phyloP scores from a whole-genome alignment of 2,329 filamentous ascomycete genomes.

The Sclerotinia nivalis region DNA sequence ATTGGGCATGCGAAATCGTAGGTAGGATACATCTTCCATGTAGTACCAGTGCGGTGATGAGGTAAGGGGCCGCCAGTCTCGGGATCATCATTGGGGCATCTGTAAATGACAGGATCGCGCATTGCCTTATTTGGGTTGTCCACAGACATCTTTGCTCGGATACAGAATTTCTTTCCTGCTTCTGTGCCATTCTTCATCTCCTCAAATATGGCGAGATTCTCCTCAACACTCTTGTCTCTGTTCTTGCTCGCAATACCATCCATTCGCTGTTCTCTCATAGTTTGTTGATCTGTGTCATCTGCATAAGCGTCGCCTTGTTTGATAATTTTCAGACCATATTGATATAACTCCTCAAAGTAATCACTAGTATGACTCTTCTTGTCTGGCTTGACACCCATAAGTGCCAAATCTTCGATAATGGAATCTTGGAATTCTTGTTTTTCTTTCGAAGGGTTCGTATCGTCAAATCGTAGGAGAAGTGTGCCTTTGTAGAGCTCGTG shows the following conservation, averaged over 20 bases:
- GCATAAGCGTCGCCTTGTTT: constrained; percentile 87
- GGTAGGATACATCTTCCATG: constrained; percentile 84
- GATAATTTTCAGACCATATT: constrained; percentile 81
- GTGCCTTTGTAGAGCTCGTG: constrained; percentile 91
- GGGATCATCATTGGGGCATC: constrained; percentile 69
- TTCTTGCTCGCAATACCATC: constrained; percentile 79
- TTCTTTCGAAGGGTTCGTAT: constrained; percentile 97
- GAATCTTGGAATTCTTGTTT: constrained; percentile 95
- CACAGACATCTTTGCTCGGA: constrained; percentile 89
- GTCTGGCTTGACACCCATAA: constrained; percentile 92
- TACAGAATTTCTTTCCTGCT: constrained; percentile 82
- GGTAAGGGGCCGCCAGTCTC: constrained; percentile 58
- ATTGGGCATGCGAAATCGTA: constrained; percentile 87
- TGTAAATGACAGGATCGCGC: constrained; percentile 95
- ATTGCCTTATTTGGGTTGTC: constrained; percentile 94
- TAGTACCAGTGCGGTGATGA: constrained; percentile 77
- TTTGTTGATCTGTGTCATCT: constrained; percentile 88
- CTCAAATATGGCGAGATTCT: constrained; percentile 82
- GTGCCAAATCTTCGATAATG: constrained; percentile 84
- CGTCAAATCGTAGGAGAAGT: constrained; percentile 89
- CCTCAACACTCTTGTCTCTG: constrained; percentile 76
- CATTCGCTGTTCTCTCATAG: constrained; percentile 82
- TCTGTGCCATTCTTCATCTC: constrained; percentile 88
- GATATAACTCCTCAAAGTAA: constrained; percentile 91
- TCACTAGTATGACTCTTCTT: constrained; percentile 87